Evolutionary conservation across 106 monocot genomes (phyloP).

Genomic region (Dioscorea alata): DNA sequence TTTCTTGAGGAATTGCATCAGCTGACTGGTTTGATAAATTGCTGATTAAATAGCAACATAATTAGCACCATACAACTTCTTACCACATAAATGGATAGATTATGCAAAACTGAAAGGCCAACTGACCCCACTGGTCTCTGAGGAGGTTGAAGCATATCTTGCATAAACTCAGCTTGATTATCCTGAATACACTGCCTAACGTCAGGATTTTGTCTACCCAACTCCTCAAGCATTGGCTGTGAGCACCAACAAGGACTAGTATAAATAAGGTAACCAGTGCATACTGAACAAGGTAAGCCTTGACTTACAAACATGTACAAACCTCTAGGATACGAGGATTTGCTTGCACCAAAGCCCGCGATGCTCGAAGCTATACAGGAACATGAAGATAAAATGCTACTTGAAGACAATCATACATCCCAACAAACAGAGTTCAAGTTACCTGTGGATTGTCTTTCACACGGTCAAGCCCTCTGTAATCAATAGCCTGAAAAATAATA

Average conservation of each 20-base stretch:
- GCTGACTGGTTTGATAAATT: neutral
- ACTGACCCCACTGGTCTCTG: neutral
- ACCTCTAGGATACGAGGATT: neutral
- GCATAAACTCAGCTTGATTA: neutral
- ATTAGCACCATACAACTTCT: neutral
- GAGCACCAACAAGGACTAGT: neutral
- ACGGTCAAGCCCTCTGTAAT: no score
- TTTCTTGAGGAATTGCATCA: neutral
- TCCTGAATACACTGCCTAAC: neutral
- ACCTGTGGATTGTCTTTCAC: neutral
- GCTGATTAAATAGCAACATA: neutral
- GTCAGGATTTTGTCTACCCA: neutral
- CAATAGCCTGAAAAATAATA: no score
- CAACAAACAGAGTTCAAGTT: neutral
- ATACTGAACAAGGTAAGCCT: no score
- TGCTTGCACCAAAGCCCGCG: neutral
- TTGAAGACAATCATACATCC: neutral
- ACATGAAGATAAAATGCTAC: neutral
- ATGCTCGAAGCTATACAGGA: neutral
- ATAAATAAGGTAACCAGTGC: neutral
- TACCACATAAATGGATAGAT: neutral
- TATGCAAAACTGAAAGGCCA: neutral
- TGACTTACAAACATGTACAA: neutral
- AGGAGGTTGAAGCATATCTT: neutral
- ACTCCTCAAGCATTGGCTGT: neutral